A percentile compares a stretch with the other conserved stretches of the same genome.
These are phyloP conservation scores for Chimonanthus praecox DNA, from an alignment of 164 flowering plant species.

Conservation along the genomic window DNA sequence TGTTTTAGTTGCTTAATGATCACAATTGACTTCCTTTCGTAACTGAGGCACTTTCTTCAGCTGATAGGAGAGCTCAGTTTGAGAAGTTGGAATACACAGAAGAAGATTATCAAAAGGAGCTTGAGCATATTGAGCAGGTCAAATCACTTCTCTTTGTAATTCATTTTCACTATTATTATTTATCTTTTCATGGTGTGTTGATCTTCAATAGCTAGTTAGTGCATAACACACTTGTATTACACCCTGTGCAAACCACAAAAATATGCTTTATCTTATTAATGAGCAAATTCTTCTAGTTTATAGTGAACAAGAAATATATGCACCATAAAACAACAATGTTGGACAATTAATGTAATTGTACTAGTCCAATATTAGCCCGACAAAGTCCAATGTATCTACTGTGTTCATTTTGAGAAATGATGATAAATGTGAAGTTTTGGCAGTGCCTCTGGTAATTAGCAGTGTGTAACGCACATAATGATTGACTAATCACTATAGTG, in stretches of 20 bases:
- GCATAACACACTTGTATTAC: background rate
- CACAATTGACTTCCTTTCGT: background rate
- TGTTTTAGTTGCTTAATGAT: background rate
- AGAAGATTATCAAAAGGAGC: slow-evolving; percentile 93
- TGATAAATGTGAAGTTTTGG: background rate
- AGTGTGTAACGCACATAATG: background rate
- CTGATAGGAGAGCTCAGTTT: slow-evolving; percentile 97
- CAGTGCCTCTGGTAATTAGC: background rate
- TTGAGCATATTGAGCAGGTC: slow-evolving; percentile 94
- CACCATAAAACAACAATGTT: background rate
- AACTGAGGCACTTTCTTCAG: slow-evolving; percentile 37
- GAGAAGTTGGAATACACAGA: slow-evolving; percentile 87
- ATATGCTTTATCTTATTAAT: background rate
- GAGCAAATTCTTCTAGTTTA: background rate
- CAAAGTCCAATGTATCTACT: background rate
- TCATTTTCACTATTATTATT: background rate
- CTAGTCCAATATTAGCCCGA: background rate
- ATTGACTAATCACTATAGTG: background rate
- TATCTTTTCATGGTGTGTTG: background rate
- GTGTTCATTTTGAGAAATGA: background rate
- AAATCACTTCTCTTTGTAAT: slow-evolving; percentile 5
- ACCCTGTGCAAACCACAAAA: background rate
- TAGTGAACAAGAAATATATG: background rate
- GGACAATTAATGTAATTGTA: background rate
- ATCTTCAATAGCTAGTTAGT: background rate